A percentile compares a stretch with the other conserved stretches of the same genome.
These are phyloP conservation scores for Hysterangium stoloniferum DNA, from an alignment of 768 basidiomycete genomes.

Conservation along the genomic window DNA sequence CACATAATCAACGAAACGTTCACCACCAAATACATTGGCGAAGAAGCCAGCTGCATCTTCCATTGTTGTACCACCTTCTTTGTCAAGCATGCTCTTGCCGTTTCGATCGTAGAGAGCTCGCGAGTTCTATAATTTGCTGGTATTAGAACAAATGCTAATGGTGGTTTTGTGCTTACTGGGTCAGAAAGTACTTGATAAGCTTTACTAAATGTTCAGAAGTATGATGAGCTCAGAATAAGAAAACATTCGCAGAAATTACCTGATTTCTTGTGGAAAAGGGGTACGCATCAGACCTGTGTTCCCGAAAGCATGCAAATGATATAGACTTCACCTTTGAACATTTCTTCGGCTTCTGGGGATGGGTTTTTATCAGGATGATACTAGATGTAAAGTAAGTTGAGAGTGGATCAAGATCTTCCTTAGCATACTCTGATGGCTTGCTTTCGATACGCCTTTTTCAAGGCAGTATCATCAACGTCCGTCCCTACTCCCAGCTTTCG, in stretches of 20 bases:
- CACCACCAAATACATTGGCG: slow-evolving; percentile 92
- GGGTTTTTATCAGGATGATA: slow-evolving; percentile 96
- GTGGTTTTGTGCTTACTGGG: slow-evolving; percentile 43
- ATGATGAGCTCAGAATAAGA: slow-evolving; percentile 2
- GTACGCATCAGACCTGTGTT: not conserved
- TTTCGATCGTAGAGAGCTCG: slow-evolving; percentile 92
- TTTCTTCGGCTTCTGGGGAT: slow-evolving; percentile 87
- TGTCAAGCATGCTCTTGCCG: slow-evolving; percentile 84
- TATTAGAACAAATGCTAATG: slow-evolving; percentile 8
- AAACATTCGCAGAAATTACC: not conserved
- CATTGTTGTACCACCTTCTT: slow-evolving; percentile 70
- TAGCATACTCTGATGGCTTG: slow-evolving; percentile 77
- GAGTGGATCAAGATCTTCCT: not conserved
- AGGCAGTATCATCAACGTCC: slow-evolving; percentile 67
- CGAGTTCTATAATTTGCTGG: slow-evolving; percentile 46
- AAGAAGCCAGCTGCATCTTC: slow-evolving; percentile 95
- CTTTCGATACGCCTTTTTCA: slow-evolving; percentile 95
- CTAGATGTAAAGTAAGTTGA: slow-evolving; percentile 29
- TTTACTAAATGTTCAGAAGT: slow-evolving; percentile 52
- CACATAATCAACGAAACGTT: slow-evolving; percentile 84
- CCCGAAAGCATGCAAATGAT: not conserved
- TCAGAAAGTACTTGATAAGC: slow-evolving; percentile 92
- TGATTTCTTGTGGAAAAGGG: not conserved
- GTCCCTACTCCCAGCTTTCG: slow-evolving; percentile 59
- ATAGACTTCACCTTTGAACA: slow-evolving; percentile 77